A percentile compares a stretch with the other conserved stretches of the same genome.
phyloP scores from a whole-genome alignment of 164 flowering plant species.

The Magnolia changhungtana region DNA sequence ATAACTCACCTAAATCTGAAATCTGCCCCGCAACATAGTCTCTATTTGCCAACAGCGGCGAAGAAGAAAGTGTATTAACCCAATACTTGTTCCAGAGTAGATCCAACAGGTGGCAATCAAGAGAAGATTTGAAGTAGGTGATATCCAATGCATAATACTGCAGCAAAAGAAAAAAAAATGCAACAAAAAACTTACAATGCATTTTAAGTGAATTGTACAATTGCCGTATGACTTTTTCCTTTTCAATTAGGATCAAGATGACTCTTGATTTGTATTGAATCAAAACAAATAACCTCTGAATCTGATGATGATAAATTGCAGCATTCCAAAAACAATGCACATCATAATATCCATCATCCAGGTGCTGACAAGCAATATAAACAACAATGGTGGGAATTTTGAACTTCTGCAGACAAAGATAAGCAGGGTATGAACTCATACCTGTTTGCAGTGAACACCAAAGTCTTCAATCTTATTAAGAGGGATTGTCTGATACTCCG shows the following conservation, averaged over 20 bases:
- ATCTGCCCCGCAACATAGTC: conserved; percentile 99
- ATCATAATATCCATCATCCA: background rate
- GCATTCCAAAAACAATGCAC: background rate
- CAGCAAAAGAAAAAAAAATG: conserved; percentile 5
- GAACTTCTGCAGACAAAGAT: background rate
- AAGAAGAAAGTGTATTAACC: conserved; percentile 97
- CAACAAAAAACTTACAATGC: background rate
- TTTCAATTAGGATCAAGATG: background rate
- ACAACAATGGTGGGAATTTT: background rate
- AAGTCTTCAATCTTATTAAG: conserved; percentile 96
- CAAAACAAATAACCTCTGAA: background rate
- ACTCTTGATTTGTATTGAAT: background rate
- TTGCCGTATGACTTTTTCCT: background rate
- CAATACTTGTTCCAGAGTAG: conserved; percentile 97
- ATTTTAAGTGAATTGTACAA: no score
- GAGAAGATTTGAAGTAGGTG: conserved; percentile 93
- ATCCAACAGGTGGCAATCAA: conserved; percentile 90
- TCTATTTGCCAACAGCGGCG: conserved; percentile 88
- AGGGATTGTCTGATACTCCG: conserved; percentile 98
- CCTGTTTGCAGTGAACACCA: conserved; percentile 99
- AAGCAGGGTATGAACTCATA: conserved; percentile 5
- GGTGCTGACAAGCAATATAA: background rate
- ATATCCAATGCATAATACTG: conserved; percentile 97
- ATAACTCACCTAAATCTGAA: conserved; percentile 80
- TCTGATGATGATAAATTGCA: background rate